Conservation (phyloP, 1,139 yeast genomes). For the Debaryomyces udenii region DNA sequence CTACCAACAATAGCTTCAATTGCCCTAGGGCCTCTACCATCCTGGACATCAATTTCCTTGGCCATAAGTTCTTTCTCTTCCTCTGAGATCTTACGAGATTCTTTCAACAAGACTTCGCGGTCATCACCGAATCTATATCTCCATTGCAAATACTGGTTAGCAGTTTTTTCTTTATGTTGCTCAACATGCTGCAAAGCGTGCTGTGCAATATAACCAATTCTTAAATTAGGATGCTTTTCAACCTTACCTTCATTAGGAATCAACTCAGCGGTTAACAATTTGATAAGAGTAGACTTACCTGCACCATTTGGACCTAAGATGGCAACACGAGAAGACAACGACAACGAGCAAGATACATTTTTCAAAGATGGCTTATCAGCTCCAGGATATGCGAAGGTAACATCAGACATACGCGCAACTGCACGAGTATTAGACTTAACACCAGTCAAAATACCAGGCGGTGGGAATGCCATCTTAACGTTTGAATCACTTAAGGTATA, state of each 20-base stretch:
- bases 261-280: constrained; percentile 88
- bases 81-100: constrained; percentile 82
- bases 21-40: constrained; percentile 87
- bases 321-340: constrained; percentile 94
- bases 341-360: constrained; percentile 83
- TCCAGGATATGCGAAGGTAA: constrained; percentile 89
- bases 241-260: constrained; percentile 86
- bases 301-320: constrained; percentile 98
- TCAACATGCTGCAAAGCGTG: constrained; percentile 98
- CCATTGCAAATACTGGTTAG: constrained; percentile 98
- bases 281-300: constrained; percentile 94
- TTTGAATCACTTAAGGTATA: constrained; percentile 93
- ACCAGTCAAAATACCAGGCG: constrained; percentile 95
- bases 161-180: constrained; percentile 95
- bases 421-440: constrained; percentile 94
- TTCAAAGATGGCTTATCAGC: constrained; percentile 79
- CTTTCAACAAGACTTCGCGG: constrained; percentile 92
- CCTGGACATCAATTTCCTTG: constrained; percentile 76
- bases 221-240: constrained; percentile 96
- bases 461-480: constrained; percentile 97
- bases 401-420: constrained; percentile 87
- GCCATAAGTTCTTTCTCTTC: constrained; percentile 82
- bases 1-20: constrained; percentile 96
- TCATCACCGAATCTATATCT: constrained; percentile 97
- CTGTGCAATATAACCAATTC: constrained; percentile 98